These are phyloP conservation scores for Discostella stelligera DNA, from an alignment of 352 stramenopile species.

Conservation along the genomic window DNA sequence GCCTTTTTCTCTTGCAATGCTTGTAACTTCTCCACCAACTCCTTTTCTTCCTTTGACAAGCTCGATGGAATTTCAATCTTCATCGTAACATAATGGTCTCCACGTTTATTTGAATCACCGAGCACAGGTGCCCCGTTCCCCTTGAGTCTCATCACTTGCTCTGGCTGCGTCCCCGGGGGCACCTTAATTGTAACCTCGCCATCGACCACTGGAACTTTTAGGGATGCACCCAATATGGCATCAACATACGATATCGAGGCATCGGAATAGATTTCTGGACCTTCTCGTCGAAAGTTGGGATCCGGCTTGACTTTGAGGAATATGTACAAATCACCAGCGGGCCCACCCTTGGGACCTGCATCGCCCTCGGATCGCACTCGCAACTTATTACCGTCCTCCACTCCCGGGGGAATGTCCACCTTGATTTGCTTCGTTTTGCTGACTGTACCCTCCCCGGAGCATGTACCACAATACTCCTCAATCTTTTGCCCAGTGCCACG, in stretches of 20 bases:
- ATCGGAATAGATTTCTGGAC: conserved; percentile 83
- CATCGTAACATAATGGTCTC: conserved; percentile 84
- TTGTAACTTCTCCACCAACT: conserved; percentile 80
- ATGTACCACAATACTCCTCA: conserved; percentile 86
- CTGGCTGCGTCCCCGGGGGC: conserved; percentile 83
- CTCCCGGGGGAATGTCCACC: conserved; percentile 83
- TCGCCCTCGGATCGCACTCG: conserved; percentile 85
- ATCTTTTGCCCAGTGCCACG: conserved; percentile 82
- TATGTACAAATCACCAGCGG: conserved; percentile 85
- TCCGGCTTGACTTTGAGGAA: conserved; percentile 85
- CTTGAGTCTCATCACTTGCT: conserved; percentile 84
- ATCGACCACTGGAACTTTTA: conserved; percentile 83
- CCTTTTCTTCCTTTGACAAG: conserved; percentile 77
- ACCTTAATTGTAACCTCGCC: conserved; percentile 86
- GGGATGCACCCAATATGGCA: conserved; percentile 83
- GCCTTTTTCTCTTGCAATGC: conserved; percentile 72
- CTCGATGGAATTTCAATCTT: conserved; percentile 83
- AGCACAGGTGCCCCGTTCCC: conserved; percentile 83
- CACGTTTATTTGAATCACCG: conserved; percentile 67
- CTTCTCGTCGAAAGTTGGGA: conserved; percentile 76
- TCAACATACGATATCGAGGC: conserved; percentile 83
- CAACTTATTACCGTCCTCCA: conserved; percentile 86
- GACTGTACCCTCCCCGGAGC: conserved; percentile 80
- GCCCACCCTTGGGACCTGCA: conserved; percentile 82
- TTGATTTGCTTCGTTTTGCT: conserved; percentile 87